These are phyloP conservation scores for Colletotrichum sp. DNA, from an alignment of 2,329 filamentous ascomycete genomes.

Conservation along the genomic window DNA sequence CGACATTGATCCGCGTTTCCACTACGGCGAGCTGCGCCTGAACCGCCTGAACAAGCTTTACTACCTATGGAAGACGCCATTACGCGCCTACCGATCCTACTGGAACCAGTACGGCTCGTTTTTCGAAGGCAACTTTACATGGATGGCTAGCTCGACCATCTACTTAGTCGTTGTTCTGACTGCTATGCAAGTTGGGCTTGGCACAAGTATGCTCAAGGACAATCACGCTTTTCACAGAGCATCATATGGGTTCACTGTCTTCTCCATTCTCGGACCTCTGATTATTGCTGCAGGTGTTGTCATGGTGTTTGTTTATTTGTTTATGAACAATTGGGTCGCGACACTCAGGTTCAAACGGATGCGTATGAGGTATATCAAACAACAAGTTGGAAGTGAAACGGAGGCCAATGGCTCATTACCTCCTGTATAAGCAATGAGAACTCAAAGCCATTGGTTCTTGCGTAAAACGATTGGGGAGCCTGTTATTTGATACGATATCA, in stretches of 20 bases:
- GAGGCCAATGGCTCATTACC: too few relatives aligned
- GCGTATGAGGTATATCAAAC: background rate
- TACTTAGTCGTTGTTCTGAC: slow-evolving; percentile 50
- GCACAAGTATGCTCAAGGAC: slow-evolving; percentile 26
- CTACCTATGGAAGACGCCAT: slow-evolving; percentile 29
- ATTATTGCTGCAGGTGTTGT: slow-evolving; percentile 23
- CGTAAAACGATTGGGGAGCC: too few relatives aligned
- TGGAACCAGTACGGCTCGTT: slow-evolving; percentile 42
- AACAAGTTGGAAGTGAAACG: too few relatives aligned
- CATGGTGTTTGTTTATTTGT: background rate
- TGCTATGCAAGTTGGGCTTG: slow-evolving; percentile 54
- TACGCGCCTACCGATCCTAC: slow-evolving; percentile 26
- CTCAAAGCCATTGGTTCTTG: too few relatives aligned
- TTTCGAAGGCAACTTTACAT: slow-evolving; percentile 46
- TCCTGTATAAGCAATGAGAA: too few relatives aligned
- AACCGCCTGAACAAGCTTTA: slow-evolving; percentile 46
- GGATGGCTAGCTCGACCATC: slow-evolving; percentile 41
- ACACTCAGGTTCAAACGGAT: background rate
- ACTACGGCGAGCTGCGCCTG: slow-evolving; percentile 46
- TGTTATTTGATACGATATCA: too few relatives aligned
- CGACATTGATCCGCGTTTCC: slow-evolving; percentile 27
- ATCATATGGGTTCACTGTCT: slow-evolving; percentile 52
- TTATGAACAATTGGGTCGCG: background rate
- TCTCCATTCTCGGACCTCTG: slow-evolving; percentile 47
- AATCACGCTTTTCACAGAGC: slow-evolving; percentile 43